Evolutionary conservation across 805 yeast species (phyloP).

Genomic region (Starmerella asiatica): DNA sequence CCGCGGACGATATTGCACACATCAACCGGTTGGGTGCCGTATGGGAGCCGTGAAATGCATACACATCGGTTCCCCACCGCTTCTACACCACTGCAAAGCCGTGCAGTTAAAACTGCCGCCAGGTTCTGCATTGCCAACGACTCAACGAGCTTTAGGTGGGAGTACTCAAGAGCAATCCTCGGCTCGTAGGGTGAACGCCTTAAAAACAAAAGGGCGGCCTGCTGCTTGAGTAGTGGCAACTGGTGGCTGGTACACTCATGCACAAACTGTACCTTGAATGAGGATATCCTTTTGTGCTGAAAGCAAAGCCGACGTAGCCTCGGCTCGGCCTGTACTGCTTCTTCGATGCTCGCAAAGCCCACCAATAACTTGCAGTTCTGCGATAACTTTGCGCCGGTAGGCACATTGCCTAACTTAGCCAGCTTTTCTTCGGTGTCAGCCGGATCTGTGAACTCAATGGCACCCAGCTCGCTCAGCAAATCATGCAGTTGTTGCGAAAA

Average conservation of each 20-base stretch:
- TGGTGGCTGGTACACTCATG: slow-evolving; percentile 39
- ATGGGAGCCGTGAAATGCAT: slow-evolving; percentile 79
- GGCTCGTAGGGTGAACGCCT: slow-evolving; percentile 86
- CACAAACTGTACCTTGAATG: neutral
- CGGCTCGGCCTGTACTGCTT: neutral
- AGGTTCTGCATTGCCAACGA: slow-evolving; percentile 79
- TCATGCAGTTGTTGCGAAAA: neutral
- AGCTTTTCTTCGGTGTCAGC: neutral
- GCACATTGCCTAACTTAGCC: neutral
- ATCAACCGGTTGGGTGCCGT: slow-evolving; percentile 78
- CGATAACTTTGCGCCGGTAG: neutral
- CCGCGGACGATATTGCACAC: slow-evolving; percentile 94
- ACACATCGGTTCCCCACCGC: slow-evolving; percentile 90
- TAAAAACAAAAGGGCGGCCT: slow-evolving; percentile 87
- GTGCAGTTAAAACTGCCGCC: slow-evolving; percentile 95
- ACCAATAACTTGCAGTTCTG: neutral
- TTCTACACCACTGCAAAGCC: slow-evolving; percentile 84
- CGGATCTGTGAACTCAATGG: neutral
- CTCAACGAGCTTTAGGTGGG: slow-evolving; percentile 8
- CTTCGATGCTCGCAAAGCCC: neutral
- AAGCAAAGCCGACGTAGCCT: neutral
- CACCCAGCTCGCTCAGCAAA: neutral
- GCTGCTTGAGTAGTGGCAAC: slow-evolving; percentile 89
- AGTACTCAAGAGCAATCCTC: slow-evolving; percentile 33
- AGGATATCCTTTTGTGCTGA: neutral